phyloP scores from a whole-genome alignment of 805 yeast species.

The Lipomyces mesembrius region DNA sequence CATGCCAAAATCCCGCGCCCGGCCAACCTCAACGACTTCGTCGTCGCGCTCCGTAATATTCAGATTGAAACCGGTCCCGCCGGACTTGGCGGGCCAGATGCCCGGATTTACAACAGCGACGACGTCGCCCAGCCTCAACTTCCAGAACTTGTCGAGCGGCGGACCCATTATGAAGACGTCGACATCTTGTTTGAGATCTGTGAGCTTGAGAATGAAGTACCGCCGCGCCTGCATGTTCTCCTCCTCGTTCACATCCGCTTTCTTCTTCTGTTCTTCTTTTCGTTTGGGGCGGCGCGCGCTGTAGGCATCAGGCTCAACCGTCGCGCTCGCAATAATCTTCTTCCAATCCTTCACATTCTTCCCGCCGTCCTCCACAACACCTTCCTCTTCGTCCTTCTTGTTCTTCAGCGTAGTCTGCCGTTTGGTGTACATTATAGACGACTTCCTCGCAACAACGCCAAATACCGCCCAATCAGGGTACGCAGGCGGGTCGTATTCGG shows the following conservation, averaged over 20 bases:
- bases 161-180: conserved; percentile 67
- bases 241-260: conserved; percentile 4
- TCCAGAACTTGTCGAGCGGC: conserved; percentile 74
- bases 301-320: background rate
- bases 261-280: background rate
- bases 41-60: conserved; percentile 56
- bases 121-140: conserved; percentile 72
- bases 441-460: conserved; percentile 69
- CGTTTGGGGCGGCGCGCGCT: too few species aligned
- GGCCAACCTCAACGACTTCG: conserved; percentile 74
- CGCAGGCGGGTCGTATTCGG: conserved; percentile 68
- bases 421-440: conserved; percentile 51
- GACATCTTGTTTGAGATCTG: conserved; percentile 67
- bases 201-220: conserved; percentile 64
- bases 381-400: background rate
- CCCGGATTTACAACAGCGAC: conserved; percentile 77
- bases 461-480: conserved; percentile 78
- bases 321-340: conserved; percentile 2
- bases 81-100: conserved; percentile 46
- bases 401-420: background rate
- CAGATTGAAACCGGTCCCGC: conserved; percentile 58
- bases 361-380: background rate
- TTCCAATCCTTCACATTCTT: background rate
- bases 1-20: conserved; percentile 65
- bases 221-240: conserved; percentile 12